phyloP scores from a whole-genome alignment of 148 eudicot species.

The Salicornia ramosissima region DNA sequence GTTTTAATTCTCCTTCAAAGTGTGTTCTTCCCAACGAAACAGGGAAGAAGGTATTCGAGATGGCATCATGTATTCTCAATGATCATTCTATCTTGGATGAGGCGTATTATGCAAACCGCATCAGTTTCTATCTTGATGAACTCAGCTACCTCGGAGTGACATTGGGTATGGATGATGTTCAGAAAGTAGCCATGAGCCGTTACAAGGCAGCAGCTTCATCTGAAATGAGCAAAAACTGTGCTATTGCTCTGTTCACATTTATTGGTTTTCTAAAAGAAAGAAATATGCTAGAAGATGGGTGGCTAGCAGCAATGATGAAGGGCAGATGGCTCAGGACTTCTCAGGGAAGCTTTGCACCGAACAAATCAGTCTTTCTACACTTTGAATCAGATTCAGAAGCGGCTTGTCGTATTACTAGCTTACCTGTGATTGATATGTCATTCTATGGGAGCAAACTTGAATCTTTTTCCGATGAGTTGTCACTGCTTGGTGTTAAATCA shows the following conservation, averaged over 20 bases:
- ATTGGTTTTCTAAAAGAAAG: constrained; percentile 15
- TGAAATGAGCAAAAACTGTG: neutral
- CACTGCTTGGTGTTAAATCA: constrained; percentile 11
- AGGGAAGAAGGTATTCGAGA: constrained; percentile 14
- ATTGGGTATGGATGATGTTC: constrained; percentile 5
- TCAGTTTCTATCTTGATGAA: constrained; percentile 18
- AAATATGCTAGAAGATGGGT: constrained; percentile 11
- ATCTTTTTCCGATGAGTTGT: constrained; percentile 2
- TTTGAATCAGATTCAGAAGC: constrained; percentile 3
- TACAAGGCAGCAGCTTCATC: neutral
- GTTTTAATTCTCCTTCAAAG: neutral
- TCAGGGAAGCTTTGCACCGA: neutral
- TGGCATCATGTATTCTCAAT: constrained; percentile 3
- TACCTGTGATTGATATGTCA: neutral
- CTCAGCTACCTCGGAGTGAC: constrained; percentile 28
- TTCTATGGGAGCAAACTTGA: constrained; percentile 7
- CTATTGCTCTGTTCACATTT: constrained; percentile 1
- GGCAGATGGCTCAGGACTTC: constrained; percentile 15
- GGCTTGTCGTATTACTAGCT: neutral
- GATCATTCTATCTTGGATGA: constrained; percentile 23
- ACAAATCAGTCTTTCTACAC: neutral
- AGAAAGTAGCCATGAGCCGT: neutral
- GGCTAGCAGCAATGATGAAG: neutral
- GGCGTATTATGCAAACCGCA: constrained; percentile 12
- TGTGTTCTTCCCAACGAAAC: constrained; percentile 13